These are phyloP conservation scores for Paecilomyces fulvus DNA, from an alignment of 2,329 filamentous ascomycete species.

Conservation along the genomic window DNA sequence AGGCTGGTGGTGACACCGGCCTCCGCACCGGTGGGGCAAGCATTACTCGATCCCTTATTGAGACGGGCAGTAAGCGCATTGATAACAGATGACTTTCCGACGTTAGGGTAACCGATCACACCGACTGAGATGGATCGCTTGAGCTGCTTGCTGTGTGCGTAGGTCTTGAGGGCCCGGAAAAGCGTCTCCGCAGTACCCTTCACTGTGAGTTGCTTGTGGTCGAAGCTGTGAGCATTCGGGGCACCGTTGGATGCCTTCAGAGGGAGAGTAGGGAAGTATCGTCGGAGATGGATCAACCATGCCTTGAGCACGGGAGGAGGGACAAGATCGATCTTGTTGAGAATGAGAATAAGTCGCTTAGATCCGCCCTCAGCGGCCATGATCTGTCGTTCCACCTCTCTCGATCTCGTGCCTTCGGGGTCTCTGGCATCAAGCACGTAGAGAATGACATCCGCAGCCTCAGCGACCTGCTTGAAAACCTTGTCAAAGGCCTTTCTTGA, in stretches of 20 bases:
- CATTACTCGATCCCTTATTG: constrained; percentile 52
- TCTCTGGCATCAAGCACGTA: constrained; percentile 92
- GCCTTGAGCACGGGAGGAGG: constrained; percentile 71
- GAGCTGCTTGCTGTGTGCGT: constrained; percentile 70
- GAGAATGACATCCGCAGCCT: constrained; percentile 79
- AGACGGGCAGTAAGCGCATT: constrained; percentile 78
- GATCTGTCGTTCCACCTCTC: constrained; percentile 81
- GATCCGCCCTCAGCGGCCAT: constrained; percentile 77
- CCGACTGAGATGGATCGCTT: constrained; percentile 87
- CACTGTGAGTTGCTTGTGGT: constrained; percentile 81
- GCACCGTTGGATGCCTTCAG: constrained; percentile 76
- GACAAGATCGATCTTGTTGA: constrained; percentile 94
- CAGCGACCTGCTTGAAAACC: constrained; percentile 87
- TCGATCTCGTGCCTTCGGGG: constrained; percentile 81
- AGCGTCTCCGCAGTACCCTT: constrained; percentile 77
- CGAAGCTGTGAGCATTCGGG: constrained; percentile 80
- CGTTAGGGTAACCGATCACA: constrained; percentile 92
- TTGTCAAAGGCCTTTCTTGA: constrained; percentile 90
- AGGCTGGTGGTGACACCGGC: constrained; percentile 86
- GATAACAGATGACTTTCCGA: constrained; percentile 94
- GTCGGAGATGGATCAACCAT: constrained; percentile 76
- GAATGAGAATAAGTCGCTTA: constrained; percentile 80
- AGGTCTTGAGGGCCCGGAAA: constrained; percentile 84
- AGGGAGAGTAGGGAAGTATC: constrained; percentile 85
- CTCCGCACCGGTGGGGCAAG: constrained; percentile 83